Percentiles rank a stretch among this genome's conserved stretches.
Evolutionary conservation across 2,329 filamentous ascomycete genomes (phyloP).

Genomic region (Escovopsis sp.): DNA sequence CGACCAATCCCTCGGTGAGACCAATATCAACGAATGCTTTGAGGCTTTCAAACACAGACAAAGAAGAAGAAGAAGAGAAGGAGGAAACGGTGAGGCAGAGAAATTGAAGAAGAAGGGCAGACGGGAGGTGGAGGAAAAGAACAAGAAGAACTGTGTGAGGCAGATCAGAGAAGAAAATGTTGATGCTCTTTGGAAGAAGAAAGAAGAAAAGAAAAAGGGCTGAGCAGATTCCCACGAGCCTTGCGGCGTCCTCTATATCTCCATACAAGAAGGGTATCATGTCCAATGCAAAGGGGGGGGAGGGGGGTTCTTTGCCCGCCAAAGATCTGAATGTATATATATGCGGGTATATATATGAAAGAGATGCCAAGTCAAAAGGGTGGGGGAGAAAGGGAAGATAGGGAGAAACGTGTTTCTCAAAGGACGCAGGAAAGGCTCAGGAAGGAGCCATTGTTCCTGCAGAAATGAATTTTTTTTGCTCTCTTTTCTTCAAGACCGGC

Average conservation of each 20-base stretch:
- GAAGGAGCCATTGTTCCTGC: conserved; percentile 8
- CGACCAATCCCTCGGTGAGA: neutral
- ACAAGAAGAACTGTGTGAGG: too few relatives aligned
- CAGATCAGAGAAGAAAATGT: conserved; percentile 7
- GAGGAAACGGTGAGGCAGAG: too few relatives aligned
- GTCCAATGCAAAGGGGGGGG: conserved; percentile 14
- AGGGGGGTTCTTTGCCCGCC: conserved; percentile 3
- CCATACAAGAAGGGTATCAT: conserved; percentile 19
- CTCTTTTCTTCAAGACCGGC: conserved; percentile 23
- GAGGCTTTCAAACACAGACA: conserved; percentile 13
- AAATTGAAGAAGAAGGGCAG: too few relatives aligned
- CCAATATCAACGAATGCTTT: conserved; percentile 7
- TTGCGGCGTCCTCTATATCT: conserved; percentile 26
- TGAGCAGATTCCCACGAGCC: conserved; percentile 13
- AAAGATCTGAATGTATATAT: conserved; percentile 1
- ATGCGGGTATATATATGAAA: conserved; percentile 11
- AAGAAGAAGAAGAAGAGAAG: too few relatives aligned
- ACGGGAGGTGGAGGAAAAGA: too few relatives aligned
- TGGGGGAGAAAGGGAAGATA: conserved; percentile 2
- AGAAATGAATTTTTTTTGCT: conserved; percentile 1
- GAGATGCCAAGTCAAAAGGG: conserved; percentile 4
- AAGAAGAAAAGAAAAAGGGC: neutral
- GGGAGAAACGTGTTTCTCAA: neutral
- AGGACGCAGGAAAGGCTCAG: conserved; percentile 1
- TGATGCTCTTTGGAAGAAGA: conserved; percentile 7